These are phyloP conservation scores for Cyclostephanos invisitatus DNA, from an alignment of 108 stramenopile genomes.

Conservation along the genomic window DNA sequence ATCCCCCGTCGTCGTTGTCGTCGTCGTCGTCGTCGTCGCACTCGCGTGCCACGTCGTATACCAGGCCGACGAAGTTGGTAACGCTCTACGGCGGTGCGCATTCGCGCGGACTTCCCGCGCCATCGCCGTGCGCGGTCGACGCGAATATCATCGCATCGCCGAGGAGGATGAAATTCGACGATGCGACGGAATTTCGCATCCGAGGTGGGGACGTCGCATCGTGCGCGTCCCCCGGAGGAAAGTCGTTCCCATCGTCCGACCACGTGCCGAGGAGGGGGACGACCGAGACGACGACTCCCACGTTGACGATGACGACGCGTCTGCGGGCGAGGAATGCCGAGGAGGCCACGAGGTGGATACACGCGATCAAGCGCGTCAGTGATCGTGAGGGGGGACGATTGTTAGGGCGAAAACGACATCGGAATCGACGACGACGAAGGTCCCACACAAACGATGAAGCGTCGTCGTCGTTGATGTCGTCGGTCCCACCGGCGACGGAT, in stretches of 20 bases:
- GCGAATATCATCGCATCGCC: background rate
- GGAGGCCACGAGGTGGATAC: slow-evolving; percentile 9
- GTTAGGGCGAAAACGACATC: background rate
- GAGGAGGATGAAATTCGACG: too few species aligned
- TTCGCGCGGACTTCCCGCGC: background rate
- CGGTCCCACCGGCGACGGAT: background rate
- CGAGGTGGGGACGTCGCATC: too few species aligned
- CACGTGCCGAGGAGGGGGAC: too few species aligned
- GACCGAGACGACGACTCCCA: background rate
- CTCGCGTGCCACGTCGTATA: background rate
- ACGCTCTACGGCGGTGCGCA: background rate
- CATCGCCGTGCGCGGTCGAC: background rate
- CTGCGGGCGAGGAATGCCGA: slow-evolving; percentile 6
- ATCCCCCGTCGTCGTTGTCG: background rate
- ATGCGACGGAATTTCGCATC: too few species aligned
- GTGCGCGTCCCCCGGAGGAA: too few species aligned
- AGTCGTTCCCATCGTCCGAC: too few species aligned
- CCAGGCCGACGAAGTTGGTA: background rate
- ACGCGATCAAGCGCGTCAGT: slow-evolving; percentile 17
- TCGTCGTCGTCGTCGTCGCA: slow-evolving; percentile 3
- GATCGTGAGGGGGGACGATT: slow-evolving; percentile 5
- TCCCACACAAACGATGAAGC: too few species aligned
- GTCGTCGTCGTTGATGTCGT: background rate
- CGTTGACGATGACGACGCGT: background rate
- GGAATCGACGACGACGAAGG: too few species aligned